Base-by-base conservation (phyloP, 2,329 filamentous ascomycete species). In the Helotiales sp. region DNA sequence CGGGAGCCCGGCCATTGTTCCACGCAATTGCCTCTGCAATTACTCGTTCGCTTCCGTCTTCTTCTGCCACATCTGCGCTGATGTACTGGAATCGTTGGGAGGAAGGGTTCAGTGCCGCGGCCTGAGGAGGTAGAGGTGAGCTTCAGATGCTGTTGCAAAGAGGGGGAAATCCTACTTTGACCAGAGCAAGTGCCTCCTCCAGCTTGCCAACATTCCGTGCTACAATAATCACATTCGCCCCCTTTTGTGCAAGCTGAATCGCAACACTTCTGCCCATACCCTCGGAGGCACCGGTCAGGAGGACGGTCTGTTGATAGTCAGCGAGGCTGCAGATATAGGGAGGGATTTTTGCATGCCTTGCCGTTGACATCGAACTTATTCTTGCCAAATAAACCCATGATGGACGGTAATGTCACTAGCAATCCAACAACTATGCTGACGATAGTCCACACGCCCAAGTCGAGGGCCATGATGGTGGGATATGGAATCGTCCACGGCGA, bases 261-360 rank as follows among this genome's bases (percentile, higher is more conserved):
- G 90, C 93, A 22, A 90, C 87, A 61, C 88, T 88, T 73, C 89
- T 88, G 67, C 96, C 96, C 91, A 97, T 93, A 66, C 96, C 96
- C 77, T 97, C 92, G 0, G 96, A 97, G 34, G 90, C 93, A 55
- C 96, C 96, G 0, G 96, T 99, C 61, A 99, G 83, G 64, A 98
- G 83, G 61, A 96, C 85, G 1, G 94, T 97, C 93, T 97, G 73
- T 10, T 63, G 68, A 10, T 64, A 62, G 67, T 74, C 26, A 73
- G 65, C 37, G 30, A 61, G 58, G 63, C 59, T 43, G 61, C 11
- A 8, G 26, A 65, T 13, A 10, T 6, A 22, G 6, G n/a, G 22
- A 58, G 37, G 63, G 22, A 54, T 2, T 34, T 45, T 22, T 1
- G 30, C 76, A 60, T 78, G 96, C 94, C 84, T 91, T 92, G 78